Base-by-base conservation (phyloP, 768 basidiomycete genomes). In the Mycena maculata region DNA sequence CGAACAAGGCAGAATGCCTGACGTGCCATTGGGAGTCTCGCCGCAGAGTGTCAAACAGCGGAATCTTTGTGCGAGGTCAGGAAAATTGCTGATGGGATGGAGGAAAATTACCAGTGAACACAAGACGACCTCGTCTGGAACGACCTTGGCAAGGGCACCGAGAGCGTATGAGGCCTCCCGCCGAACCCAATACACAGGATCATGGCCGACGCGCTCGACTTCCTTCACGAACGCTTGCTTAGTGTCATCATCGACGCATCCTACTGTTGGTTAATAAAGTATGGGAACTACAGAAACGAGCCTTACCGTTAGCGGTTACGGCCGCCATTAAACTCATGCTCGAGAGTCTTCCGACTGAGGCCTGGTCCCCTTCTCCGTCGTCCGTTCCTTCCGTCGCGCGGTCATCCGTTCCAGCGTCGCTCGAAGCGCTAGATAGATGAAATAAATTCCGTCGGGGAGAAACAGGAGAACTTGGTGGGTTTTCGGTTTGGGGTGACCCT, bases 261-360 rank as follows among this genome's bases (percentile, higher is more conserved):
- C 90, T 92, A 28, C 44, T 48, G 62, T 30, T 63, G 38, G 60
- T 60, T 20, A 67, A 31, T 45, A 55, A 62, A 52, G 56, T 48
- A 56, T 56, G 48, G 61, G 1, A 60, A 64, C 64, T n/a, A 68
- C 22, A 63, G 39, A 55, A 48, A 54, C 66, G 49, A 64, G 55
- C 81, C 85, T 75, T 76, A 92, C 91, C 90, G 68, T 88, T 89
- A 28, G 94, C 93, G 31, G 92, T 87, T 15, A 95, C 89, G 10
- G 94, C 90, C 41, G 95, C 95, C 82, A 97, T 93, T 55, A 98
- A 81, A 75, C 93, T 94, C 95, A 98, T 95, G 72, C 94, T 94
- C 6, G 94, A 93, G 53, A 97, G 82, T 63, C 95, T 86, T 7
- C 96, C 96, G 22, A 95, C 85, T 6, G 92, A 88, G 16, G 92